phyloP scores from a whole-genome alignment of 345 rosid genomes.

The Theobroma cacao region DNA sequence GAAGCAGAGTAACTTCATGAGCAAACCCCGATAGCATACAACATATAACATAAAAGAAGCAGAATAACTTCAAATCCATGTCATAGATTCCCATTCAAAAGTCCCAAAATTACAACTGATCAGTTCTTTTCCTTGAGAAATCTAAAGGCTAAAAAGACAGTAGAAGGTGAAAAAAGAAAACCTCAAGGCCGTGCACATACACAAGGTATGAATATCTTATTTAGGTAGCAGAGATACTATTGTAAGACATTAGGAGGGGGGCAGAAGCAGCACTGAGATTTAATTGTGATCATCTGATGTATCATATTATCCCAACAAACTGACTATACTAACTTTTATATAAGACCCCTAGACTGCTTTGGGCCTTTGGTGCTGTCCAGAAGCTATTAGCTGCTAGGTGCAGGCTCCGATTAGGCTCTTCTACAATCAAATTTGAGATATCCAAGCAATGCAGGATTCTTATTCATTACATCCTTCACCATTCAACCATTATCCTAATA shows the following conservation, averaged over 20 bases:
- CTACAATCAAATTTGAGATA: neutral
- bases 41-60: neutral
- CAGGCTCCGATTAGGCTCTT: neutral
- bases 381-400: neutral
- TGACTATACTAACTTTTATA: neutral
- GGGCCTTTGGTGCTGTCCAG: neutral
- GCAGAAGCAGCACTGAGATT: neutral
- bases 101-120: neutral
- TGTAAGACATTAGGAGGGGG: neutral
- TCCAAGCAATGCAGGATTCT: neutral
- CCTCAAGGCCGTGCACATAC: neutral
- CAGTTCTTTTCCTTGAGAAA: neutral
- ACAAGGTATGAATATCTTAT: neutral
- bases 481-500: neutral
- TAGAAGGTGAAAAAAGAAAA: neutral
- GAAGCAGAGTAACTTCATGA: constrained; percentile 4
- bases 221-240: neutral
- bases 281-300: neutral
- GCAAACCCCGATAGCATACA: neutral
- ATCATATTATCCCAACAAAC: neutral
- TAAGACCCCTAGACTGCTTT: neutral
- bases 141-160: neutral
- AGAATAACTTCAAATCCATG: neutral
- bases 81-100: constrained; percentile 2
- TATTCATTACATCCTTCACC: neutral